These are phyloP conservation scores for Populus simonii DNA, from an alignment of 345 rosid species.

Conservation along the genomic window DNA sequence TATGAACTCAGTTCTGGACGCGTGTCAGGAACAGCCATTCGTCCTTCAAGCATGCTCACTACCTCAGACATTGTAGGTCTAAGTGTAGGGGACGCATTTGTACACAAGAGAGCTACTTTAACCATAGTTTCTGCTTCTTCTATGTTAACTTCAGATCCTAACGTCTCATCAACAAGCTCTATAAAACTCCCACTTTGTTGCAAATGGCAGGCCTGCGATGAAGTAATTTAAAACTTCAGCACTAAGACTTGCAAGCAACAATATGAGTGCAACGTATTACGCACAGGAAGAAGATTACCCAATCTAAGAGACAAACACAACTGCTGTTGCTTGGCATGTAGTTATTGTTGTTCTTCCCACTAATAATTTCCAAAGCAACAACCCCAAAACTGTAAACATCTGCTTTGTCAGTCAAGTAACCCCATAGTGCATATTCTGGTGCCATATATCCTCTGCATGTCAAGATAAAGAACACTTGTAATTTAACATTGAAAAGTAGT, in stretches of 20 bases:
- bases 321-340: constrained; percentile 15
- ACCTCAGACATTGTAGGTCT: constrained; percentile 35
- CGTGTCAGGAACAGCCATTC: constrained; percentile 10
- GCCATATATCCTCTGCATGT: constrained; percentile 34
- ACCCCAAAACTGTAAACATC: constrained; percentile 37
- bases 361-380: constrained; percentile 23
- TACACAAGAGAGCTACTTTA: constrained; percentile 26
- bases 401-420: constrained; percentile 26
- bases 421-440: constrained; percentile 36
- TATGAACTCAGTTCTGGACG: constrained; percentile 6
- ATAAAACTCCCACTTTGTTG: constrained; percentile 16
- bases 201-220: constrained; percentile 22
- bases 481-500: background rate
- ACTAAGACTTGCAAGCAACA: background rate
- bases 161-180: constrained; percentile 22
- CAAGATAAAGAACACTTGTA: background rate
- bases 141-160: constrained; percentile 1
- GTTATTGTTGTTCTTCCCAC: constrained; percentile 22
- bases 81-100: constrained; percentile 19
- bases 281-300: constrained; percentile 14
- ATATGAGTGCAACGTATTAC: background rate
- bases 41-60: constrained; percentile 26
- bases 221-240: background rate
- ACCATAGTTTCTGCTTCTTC: constrained; percentile 26
- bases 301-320: constrained; percentile 29